Base-by-base conservation (phyloP, 345 rosid genomes). In the Aquilaria yunnanensis region DNA sequence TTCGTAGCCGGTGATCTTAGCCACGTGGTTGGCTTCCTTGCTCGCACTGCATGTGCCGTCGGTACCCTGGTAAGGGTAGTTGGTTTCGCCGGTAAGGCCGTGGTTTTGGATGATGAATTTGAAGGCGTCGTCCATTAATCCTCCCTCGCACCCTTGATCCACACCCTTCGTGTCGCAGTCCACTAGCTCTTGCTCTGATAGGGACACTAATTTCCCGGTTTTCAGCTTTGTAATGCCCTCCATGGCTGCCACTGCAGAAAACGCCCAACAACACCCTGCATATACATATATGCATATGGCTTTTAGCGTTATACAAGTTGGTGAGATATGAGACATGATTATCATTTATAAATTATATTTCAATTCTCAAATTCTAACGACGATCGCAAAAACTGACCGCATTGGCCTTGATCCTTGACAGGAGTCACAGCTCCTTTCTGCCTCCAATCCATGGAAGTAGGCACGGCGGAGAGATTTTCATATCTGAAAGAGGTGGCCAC, bases 351-450 rank as follows among this genome's bases (percentile, higher is more conserved):
- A 23, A 23, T 23, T 23, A 23, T 23, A 23, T 23, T 23, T 23
- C 23, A 23, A 23, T 23, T 23, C 23, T 23, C 23, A 23, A 23
- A 23, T 23, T 23, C 23, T 23, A 23, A 23, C 23, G 23, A 23
- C 23, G 23, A 23, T 23, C 23, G 0, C 23, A 23, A 23, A 23
- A 23, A 23, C 23, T 23, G 23, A 84, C 86, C 81, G 41, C 90
- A 81, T 59, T 74, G 75, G 58, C 83, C 83, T 70, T 84, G 87
- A 69, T 84, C 77, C 65, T 84, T 84, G 10, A 81, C 60, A 2
- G 69, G 70, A 9, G 86, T 79, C 14, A 84, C 84, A 46, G 81
- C 86, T 16, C 86, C 85, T 54, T 77, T 79, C 66, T 68, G 65
- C 63, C 83, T 70, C 90, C 87, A 81, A 32, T 81, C 82, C 67